Conservation (phyloP, 2,329 filamentous ascomycete genomes). For the Chrysoporthe austroafricana region DNA sequence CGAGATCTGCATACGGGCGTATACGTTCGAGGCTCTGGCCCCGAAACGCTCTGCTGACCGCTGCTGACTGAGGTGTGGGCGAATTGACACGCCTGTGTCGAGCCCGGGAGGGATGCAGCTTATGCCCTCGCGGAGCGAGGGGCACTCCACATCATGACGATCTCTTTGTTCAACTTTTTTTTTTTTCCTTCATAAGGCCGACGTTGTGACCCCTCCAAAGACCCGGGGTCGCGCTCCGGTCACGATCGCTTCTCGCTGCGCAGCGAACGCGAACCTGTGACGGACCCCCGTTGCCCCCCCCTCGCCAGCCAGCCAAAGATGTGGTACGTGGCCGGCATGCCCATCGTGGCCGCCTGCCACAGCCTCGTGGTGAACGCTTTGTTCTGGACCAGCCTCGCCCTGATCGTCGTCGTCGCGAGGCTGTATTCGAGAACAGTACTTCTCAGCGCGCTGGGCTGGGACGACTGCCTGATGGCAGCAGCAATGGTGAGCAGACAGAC, state of each 20-base stretch:
- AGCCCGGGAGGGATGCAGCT: not conserved
- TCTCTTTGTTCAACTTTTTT: not conserved
- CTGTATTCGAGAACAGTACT: conserved; percentile 30
- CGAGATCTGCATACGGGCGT: not conserved
- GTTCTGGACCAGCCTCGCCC: conserved; percentile 31
- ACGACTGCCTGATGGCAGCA: conserved; percentile 31
- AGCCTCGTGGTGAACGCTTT: conserved; percentile 29
- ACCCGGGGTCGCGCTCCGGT: not conserved
- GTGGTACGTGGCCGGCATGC: conserved; percentile 24
- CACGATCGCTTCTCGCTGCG: not conserved
- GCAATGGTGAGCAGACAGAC: conserved; percentile 29
- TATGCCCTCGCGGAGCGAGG: not conserved
- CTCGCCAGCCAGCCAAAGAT: conserved; percentile 4
- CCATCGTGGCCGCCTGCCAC: conserved; percentile 25
- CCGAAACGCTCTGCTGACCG: not conserved
- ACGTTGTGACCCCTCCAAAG: not conserved
- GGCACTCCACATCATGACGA: not conserved
- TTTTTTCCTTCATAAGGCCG: not conserved
- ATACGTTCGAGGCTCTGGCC: not conserved
- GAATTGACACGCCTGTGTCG: not conserved
- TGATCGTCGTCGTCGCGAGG: conserved; percentile 29
- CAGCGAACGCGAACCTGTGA: not conserved
- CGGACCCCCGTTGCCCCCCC: not conserved
- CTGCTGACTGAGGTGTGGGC: not conserved
- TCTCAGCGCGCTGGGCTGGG: conserved; percentile 30